Percentiles rank a stretch among this genome's conserved stretches.
Conservation (phyloP, 2,329 filamentous ascomycete genomes). For the Pyrenophora graminea region DNA sequence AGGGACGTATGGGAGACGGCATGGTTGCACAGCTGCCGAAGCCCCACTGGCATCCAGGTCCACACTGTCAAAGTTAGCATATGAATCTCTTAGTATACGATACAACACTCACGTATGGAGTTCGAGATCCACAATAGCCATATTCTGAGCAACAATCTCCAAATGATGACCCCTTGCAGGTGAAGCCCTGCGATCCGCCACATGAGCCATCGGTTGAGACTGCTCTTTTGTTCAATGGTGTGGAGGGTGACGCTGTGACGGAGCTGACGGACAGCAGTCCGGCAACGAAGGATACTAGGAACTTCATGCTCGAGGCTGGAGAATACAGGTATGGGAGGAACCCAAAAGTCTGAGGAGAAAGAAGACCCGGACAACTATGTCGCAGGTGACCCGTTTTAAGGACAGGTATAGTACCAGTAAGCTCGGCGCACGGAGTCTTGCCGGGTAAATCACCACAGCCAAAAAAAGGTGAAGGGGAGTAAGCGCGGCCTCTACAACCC, state of each 20-base stretch:
- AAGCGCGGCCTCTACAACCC: neutral
- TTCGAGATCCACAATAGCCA: slow-evolving; percentile 46
- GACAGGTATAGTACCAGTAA: too few relatives aligned
- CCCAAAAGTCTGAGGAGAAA: neutral
- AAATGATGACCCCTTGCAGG: slow-evolving; percentile 50
- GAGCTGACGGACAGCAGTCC: slow-evolving; percentile 26
- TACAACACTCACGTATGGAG: slow-evolving; percentile 21
- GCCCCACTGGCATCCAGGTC: slow-evolving; percentile 36
- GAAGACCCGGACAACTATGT: neutral
- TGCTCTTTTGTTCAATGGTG: slow-evolving; percentile 24
- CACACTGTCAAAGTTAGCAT: slow-evolving; percentile 28
- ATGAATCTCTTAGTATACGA: slow-evolving; percentile 4
- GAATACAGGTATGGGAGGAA: neutral
- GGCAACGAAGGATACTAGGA: slow-evolving; percentile 23
- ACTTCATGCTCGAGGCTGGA: slow-evolving; percentile 18
- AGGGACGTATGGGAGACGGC: slow-evolving; percentile 17
- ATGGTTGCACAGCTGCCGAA: slow-evolving; percentile 38
- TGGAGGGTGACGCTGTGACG: slow-evolving; percentile 16
- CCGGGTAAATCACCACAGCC: too few relatives aligned
- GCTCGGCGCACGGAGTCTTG: too few relatives aligned
- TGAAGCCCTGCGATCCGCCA: slow-evolving; percentile 48
- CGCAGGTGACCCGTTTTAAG: neutral
- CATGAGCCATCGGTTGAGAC: slow-evolving; percentile 50
- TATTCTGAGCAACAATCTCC: slow-evolving; percentile 52
- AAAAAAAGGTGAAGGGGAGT: neutral